Percentiles rank a stretch among this genome's conserved stretches.
These are phyloP conservation scores for Russula dissimulans DNA, from an alignment of 768 basidiomycete species.

Conservation along the genomic window DNA sequence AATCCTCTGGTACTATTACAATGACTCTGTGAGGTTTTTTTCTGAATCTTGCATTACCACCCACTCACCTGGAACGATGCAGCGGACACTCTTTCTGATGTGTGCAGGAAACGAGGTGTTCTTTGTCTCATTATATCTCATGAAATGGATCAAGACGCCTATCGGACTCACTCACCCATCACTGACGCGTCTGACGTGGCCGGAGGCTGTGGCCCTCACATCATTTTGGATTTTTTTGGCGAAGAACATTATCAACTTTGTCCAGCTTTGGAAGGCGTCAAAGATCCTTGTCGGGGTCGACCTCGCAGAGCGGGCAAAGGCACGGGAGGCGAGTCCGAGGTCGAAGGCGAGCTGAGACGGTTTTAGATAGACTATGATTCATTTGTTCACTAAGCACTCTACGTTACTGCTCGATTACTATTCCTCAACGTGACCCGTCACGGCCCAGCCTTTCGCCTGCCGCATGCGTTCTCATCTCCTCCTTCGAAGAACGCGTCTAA, in stretches of 20 bases:
- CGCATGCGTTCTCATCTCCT: slow-evolving; percentile 33
- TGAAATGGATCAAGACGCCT: slow-evolving; percentile 72
- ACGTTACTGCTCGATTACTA: neutral
- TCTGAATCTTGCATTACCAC: neutral
- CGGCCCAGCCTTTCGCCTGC: slow-evolving; percentile 11
- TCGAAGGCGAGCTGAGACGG: slow-evolving; percentile 10
- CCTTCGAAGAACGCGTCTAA: slow-evolving; percentile 28
- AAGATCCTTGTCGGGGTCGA: slow-evolving; percentile 93
- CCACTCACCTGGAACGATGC: neutral
- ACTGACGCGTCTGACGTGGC: slow-evolving; percentile 53
- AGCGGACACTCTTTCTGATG: slow-evolving; percentile 84
- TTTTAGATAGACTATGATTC: slow-evolving; percentile 3
- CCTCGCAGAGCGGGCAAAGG: slow-evolving; percentile 71
- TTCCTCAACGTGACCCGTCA: neutral
- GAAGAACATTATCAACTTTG: slow-evolving; percentile 91
- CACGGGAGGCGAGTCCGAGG: slow-evolving; percentile 34
- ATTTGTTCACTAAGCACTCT: neutral
- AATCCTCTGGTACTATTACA: slow-evolving; percentile 91
- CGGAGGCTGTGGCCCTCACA: slow-evolving; percentile 55
- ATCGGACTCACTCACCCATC: slow-evolving; percentile 32
- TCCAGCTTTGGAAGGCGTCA: slow-evolving; percentile 97
- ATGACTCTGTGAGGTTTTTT: slow-evolving; percentile 59
- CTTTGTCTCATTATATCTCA: slow-evolving; percentile 90
- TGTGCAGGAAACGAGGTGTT: slow-evolving; percentile 95
- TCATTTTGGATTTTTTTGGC: slow-evolving; percentile 59